A percentile compares a stretch with the other conserved stretches of the same genome.
Conservation (phyloP, 1,284 basidiomycete genomes). For the Phylloboletellus chloephorus region DNA sequence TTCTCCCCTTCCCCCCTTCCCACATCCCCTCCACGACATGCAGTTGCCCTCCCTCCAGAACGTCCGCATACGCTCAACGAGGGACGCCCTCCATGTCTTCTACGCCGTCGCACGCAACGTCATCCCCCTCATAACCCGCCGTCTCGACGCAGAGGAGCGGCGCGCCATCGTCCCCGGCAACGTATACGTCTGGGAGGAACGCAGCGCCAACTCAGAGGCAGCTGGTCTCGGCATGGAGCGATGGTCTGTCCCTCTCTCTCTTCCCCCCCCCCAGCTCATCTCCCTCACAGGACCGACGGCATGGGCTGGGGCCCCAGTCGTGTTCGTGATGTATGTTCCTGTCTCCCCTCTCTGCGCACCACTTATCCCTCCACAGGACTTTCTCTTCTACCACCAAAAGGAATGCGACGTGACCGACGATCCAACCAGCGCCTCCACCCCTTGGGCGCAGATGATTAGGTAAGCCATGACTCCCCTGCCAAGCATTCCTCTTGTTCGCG, state of each 20-base stretch:
- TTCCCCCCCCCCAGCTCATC: background rate
- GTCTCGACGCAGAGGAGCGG: slow-evolving; percentile 72
- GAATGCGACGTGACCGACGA: slow-evolving; percentile 63
- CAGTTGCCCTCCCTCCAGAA: slow-evolving; percentile 70
- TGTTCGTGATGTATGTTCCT: slow-evolving; percentile 60
- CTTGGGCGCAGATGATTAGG: slow-evolving; percentile 73
- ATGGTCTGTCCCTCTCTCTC: slow-evolving; percentile 44
- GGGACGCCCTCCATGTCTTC: slow-evolving; percentile 75
- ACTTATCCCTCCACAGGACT: slow-evolving; percentile 47
- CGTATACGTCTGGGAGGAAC: slow-evolving; percentile 83
- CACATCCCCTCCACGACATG: slow-evolving; percentile 34
- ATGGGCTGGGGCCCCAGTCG: slow-evolving; percentile 79
- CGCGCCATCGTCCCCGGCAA: slow-evolving; percentile 62
- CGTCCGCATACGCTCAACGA: slow-evolving; percentile 68
- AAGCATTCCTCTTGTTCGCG: slow-evolving; percentile 9
- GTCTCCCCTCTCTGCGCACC: background rate
- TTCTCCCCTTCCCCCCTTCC: slow-evolving; percentile 1
- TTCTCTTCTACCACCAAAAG: slow-evolving; percentile 78
- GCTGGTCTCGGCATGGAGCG: slow-evolving; percentile 77
- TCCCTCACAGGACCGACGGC: slow-evolving; percentile 63
- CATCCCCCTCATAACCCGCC: slow-evolving; percentile 69
- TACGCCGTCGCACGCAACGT: slow-evolving; percentile 62
- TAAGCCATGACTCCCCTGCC: slow-evolving; percentile 26
- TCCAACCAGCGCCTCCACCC: slow-evolving; percentile 56
- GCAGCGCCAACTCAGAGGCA: slow-evolving; percentile 68